phyloP scores from a whole-genome alignment of 225 moss, liverwort and hornwort genomes.

The Pleurozium schreberi region DNA sequence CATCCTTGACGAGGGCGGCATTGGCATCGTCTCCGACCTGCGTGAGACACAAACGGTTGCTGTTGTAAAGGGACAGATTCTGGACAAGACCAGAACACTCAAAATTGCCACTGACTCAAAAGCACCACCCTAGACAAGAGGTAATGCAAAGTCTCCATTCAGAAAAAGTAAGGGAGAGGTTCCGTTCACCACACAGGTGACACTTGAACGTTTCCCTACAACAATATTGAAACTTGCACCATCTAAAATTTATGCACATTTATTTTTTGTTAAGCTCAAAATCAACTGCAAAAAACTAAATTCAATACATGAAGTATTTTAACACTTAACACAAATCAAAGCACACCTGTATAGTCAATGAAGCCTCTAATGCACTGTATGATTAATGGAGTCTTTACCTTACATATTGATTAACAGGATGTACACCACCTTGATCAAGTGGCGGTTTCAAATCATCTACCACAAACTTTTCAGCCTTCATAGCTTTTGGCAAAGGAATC shows the following conservation, averaged over 20 bases:
- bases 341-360: no score
- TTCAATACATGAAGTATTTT: background rate
- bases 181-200: background rate
- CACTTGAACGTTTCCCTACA: background rate
- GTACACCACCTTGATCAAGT: background rate
- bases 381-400: background rate
- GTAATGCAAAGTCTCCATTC: background rate
- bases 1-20: slow-evolving; percentile 44
- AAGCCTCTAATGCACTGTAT: background rate
- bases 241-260: background rate
- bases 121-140: background rate
- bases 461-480: background rate
- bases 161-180: background rate
- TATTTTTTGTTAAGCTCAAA: background rate
- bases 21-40: slow-evolving; percentile 57
- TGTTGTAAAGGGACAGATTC: background rate
- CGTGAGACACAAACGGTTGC: background rate
- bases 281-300: background rate
- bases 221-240: background rate
- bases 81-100: background rate
- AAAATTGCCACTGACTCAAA: background rate
- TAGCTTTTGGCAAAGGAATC: background rate
- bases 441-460: background rate
- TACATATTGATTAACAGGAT: background rate
- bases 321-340: background rate